Evolutionary conservation across 352 stramenopile genomes (phyloP).

Genomic region (Stramenopiles sp.): DNA sequence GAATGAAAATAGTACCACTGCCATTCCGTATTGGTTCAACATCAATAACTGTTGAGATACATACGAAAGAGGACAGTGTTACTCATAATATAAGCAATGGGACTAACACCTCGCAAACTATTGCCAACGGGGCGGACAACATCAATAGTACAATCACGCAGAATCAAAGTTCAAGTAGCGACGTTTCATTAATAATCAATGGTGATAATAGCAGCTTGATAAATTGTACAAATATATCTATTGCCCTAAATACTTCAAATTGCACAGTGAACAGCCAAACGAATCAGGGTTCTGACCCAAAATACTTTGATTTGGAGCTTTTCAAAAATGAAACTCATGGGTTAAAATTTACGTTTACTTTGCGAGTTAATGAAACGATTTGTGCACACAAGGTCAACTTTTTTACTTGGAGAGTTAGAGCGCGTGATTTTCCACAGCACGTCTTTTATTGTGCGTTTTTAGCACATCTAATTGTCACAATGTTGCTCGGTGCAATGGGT

Average conservation of each 20-base stretch:
- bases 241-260: too few species aligned
- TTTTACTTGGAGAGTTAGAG: not conserved
- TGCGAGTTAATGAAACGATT: conserved; percentile 3
- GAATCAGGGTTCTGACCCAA: too few species aligned
- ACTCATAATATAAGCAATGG: too few species aligned
- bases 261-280: too few species aligned
- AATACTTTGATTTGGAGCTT: not conserved
- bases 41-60: conserved; percentile 8
- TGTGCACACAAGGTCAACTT: conserved; percentile 4
- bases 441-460: conserved; percentile 3
- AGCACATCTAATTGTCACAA: not conserved
- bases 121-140: too few species aligned
- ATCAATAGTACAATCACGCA: too few species aligned
- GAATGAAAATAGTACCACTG: not conserved
- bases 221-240: not conserved
- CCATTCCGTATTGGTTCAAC: not conserved
- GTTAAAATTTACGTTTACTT: not conserved
- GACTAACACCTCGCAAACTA: too few species aligned
- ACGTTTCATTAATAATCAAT: too few species aligned
- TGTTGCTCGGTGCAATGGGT: not conserved
- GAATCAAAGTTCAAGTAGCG: too few species aligned
- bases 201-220: too few species aligned
- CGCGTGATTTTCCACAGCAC: not conserved
- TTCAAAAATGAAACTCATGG: not conserved
- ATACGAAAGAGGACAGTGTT: too few species aligned